Conservation (phyloP, 2,329 filamentous ascomycete genomes). For the Capronia coronata region DNA sequence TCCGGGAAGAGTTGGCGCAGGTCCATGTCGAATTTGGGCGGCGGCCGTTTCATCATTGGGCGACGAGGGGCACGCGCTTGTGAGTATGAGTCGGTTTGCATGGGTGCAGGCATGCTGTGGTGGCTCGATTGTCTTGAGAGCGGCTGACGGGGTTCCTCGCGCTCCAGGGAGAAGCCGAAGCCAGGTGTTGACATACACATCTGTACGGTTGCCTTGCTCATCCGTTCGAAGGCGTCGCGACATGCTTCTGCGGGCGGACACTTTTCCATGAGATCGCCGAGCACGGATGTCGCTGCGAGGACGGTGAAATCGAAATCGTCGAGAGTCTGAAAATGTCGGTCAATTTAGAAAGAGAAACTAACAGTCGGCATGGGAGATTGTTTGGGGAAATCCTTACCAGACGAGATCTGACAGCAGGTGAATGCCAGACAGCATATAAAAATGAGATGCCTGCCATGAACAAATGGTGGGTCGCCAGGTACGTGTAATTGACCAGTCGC, state of each 20-base stretch:
- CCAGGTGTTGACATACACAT: slow-evolving; percentile 87
- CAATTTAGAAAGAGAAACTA: slow-evolving; percentile 17
- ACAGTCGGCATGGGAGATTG: neutral
- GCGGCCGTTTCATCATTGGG: slow-evolving; percentile 33
- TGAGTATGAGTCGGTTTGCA: slow-evolving; percentile 18
- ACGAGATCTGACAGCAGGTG: slow-evolving; percentile 74
- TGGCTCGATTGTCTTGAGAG: slow-evolving; percentile 34
- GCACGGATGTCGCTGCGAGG: slow-evolving; percentile 83
- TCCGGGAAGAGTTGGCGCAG: slow-evolving; percentile 48
- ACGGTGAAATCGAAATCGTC: slow-evolving; percentile 98
- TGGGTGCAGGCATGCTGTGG: slow-evolving; percentile 27
- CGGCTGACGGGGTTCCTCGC: slow-evolving; percentile 22
- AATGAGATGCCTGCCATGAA: slow-evolving; percentile 98
- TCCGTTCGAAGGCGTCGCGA: slow-evolving; percentile 87
- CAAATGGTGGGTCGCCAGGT: slow-evolving; percentile 87
- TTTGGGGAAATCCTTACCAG: slow-evolving; percentile 54
- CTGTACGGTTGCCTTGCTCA: slow-evolving; percentile 89
- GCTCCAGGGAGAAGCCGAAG: slow-evolving; percentile 51
- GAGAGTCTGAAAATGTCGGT: no score
- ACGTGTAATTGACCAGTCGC: slow-evolving; percentile 90
- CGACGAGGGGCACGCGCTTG: slow-evolving; percentile 11
- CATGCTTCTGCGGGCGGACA: slow-evolving; percentile 93
- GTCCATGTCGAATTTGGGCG: slow-evolving; percentile 55
- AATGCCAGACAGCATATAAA: slow-evolving; percentile 96
- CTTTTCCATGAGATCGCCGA: slow-evolving; percentile 85